Base-by-base conservation (phyloP, 1,284 basidiomycete genomes). In the Heterobasidion occidentale region DNA sequence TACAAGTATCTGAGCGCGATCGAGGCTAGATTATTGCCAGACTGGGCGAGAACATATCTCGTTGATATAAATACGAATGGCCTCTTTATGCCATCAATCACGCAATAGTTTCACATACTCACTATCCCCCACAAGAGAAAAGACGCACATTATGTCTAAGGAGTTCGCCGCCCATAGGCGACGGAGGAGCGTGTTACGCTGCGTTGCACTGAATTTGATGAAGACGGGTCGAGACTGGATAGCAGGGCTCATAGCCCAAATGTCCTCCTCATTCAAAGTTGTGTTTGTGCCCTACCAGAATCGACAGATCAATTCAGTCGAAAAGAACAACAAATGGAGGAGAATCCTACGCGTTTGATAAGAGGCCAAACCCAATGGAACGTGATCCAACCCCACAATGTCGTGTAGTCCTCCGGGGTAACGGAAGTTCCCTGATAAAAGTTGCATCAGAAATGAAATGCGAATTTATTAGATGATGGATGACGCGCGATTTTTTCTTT, bases 351-450 rank as follows among this genome's bases (percentile, higher is more conserved):
- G 33, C 68, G 72, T 54, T 71, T 65, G 57, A 94, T 78, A 27
- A 93, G 74, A 0, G 84, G 82, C 58, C 79, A 77, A 49, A 94
- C 76, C 92, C 92, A 94, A 34, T 66, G 71, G 71, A 94, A 94
- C 0, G 86, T 84, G n/a, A 88, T 71, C 88, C 91, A 93, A 7
- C 81, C 77, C 71, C 79, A 85, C 0, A 94, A 74, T 0, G 83
- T 78, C 4, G 88, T 87, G 60, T 86, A 84, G 65, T 94, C 91
- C 67, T 95, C 92, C 0, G 82, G 82, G 0, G 79, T 75, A 46
- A 85, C 64, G n/a, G 76, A 67, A 55, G 70, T 64, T 8, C 81
- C 82, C 83, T 85, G 53, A 44, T 44, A 58, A 5, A 15, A 27
- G 27, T 5, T 27, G 27, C 27, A 27, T 27, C 27, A 27, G 27